Evolutionary conservation across 306 rosid species (phyloP), one percentile per base, ranked within the genome.

Genomic region (Cotoneaster glaucophyllus): DNA sequence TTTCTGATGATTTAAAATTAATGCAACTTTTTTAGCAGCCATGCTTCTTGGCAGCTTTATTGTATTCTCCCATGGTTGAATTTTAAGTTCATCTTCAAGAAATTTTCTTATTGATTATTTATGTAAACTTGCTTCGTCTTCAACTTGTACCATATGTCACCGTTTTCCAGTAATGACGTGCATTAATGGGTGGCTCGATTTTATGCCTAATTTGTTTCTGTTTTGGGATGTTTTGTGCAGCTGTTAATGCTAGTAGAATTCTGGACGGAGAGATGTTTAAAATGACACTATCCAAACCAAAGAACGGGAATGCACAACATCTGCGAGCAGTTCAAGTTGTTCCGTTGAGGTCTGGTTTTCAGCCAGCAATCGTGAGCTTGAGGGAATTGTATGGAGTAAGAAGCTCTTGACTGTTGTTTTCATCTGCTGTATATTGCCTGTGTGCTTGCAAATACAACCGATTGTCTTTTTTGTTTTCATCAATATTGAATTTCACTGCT

Each of bases 181-280:
- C 32, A 56, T 19, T 15, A 5, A 14, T 82, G 25, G 29, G 17
- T 3, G 28, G 54, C 24, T 50, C 37, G 31, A 39, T 22, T 13
- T 69, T 31, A 25, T 37, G 41, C 19, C 28, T 15, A 48, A 18
- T 17, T 48, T 48, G 10, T n/a, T 28, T 43, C 29, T 56, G 54
- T 29, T 75, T 73, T 53, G 75, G 61, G 69, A 50, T 69, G 71
- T 74, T 44, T 53, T n/a, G n/a, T 82, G 66, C 89, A 87, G 92
- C 84, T 32, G 73, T 57, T 17, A 56, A 84, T 64, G 82, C 84
- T 19, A 77, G 73, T 73, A 78, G 80, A 78, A 71, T 91, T 83
- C 79, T 89, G 77, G 90, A 86, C 74, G 97, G 97, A 82, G 93
- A 84, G 83, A 87, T 83, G 88, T 82, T 89, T 66, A 79, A 66